Evolutionary conservation across 1,284 basidiomycete species (phyloP), one percentile per base, ranked within the genome.

Genomic region (Rhodotorula sp.): DNA sequence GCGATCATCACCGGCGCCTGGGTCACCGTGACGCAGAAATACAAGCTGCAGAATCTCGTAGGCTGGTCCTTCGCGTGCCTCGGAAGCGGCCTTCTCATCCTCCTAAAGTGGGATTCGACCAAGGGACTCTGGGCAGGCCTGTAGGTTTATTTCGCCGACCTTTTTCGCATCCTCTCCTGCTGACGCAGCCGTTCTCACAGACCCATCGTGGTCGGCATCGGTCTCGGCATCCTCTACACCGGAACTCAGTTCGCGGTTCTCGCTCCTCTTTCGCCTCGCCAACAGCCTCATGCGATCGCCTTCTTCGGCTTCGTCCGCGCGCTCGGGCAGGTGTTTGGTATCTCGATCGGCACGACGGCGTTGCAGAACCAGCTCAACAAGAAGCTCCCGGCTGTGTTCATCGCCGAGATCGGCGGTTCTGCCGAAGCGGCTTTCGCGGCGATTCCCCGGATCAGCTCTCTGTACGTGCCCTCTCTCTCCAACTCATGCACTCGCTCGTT

Each of bases 41-140:
- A 80, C 71, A 76, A 72, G 54, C 49, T 59, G 14, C 77, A 79
- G 61, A 80, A 79, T 33, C 80, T 79, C 73, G 24, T 81, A 17
- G 71, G 66, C 14, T 65, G 77, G 78, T 65, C 71, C 1, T 62
- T 80, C 20, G 12, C 73, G n/a, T 66, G 66, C 4, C 54, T 74
- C 24, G 80, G 79, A 0, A 70, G 72, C 54, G 80, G 77, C 12
- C 65, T 76, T 2, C 74, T 85, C 51, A 80, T 79, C 7, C 79
- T 82, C 0, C 67, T 85, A 22, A 76, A 80, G 12, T 79, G 77
- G 0, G 76, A 81, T 42, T 82, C 81, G 1, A 48, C 75, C 0
- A 74, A 74, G 5, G 80, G 76, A 0, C 74, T 78, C n/a, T 73
- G 71, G 71, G 63, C 64, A 1, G 56, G 59, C 22, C 62, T 63